Conservation (phyloP, 495 filamentous ascomycete genomes). For the Chlorociboria aeruginascens region DNA sequence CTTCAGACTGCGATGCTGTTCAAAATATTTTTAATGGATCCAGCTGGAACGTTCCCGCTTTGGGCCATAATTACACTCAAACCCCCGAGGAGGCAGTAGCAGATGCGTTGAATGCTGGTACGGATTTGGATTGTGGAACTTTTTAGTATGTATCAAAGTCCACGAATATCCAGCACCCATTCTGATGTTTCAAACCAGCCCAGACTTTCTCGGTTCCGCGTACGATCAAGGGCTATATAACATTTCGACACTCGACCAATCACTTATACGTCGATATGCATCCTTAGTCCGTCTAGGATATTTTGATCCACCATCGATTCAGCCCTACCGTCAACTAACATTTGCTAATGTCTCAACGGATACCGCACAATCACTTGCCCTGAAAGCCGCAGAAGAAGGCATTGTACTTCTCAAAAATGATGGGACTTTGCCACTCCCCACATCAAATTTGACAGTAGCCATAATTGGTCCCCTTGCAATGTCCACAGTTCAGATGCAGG, state of each 20-base stretch:
- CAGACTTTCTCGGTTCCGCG: slow-evolving; percentile 36
- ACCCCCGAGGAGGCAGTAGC: slow-evolving; percentile 37
- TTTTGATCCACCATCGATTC: slow-evolving; percentile 37
- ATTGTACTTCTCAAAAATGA: slow-evolving; percentile 53
- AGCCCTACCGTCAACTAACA: slow-evolving; percentile 36
- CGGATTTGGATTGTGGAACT: slow-evolving; percentile 49
- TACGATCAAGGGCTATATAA: slow-evolving; percentile 36
- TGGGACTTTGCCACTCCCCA: slow-evolving; percentile 36
- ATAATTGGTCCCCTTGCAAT: slow-evolving; percentile 49
- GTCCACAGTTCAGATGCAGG: slow-evolving; percentile 47
- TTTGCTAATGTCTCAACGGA: slow-evolving; percentile 41
- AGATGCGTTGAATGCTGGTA: slow-evolving; percentile 44
- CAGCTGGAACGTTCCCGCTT: slow-evolving; percentile 5
- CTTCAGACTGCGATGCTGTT: slow-evolving; percentile 45
- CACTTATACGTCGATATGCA: slow-evolving; percentile 42
- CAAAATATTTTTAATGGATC: slow-evolving; percentile 38
- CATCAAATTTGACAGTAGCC: slow-evolving; percentile 31
- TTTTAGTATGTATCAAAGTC: slow-evolving; percentile 24
- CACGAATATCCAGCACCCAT: too few relatives aligned
- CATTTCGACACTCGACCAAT: slow-evolving; percentile 36
- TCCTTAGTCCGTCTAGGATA: slow-evolving; percentile 45
- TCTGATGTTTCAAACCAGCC: background rate
- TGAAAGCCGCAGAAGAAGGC: slow-evolving; percentile 46
- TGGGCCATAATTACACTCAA: slow-evolving; percentile 37
- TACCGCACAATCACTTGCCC: slow-evolving; percentile 40